Evolutionary conservation across 805 yeast genomes (phyloP).

Genomic region (Starmerella kuoi): DNA sequence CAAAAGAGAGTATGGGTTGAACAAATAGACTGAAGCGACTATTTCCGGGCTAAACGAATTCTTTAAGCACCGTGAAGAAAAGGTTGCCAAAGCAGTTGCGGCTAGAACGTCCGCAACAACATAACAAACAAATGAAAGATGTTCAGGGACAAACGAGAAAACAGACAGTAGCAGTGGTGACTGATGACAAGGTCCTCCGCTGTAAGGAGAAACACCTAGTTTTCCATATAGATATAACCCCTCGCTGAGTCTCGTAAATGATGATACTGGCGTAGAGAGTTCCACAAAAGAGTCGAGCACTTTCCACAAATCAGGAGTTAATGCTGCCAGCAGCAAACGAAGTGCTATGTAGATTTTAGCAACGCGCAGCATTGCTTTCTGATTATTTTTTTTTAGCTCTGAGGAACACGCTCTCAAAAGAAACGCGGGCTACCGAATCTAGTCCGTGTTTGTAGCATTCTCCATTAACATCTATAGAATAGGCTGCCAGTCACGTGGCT

Average conservation of each 20-base stretch:
- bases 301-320: slow-evolving; percentile 23
- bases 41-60: slow-evolving; percentile 31
- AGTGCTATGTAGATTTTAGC: slow-evolving; percentile 19
- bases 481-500: too few species aligned
- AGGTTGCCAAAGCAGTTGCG: slow-evolving; percentile 40
- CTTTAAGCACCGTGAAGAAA: slow-evolving; percentile 29
- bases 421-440: too few species aligned
- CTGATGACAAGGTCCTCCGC: slow-evolving; percentile 79
- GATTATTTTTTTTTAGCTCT: too few species aligned
- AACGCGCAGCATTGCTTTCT: not conserved
- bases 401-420: too few species aligned
- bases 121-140: slow-evolving; percentile 34
- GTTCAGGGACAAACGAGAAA: slow-evolving; percentile 32
- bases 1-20: slow-evolving; percentile 70
- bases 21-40: slow-evolving; percentile 51
- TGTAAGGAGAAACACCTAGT: slow-evolving; percentile 52
- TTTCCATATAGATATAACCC: slow-evolving; percentile 51
- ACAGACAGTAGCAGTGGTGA: slow-evolving; percentile 58
- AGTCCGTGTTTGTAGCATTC: too few species aligned
- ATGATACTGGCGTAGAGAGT: slow-evolving; percentile 61
- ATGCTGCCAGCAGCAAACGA: slow-evolving; percentile 20
- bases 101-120: slow-evolving; percentile 48
- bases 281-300: slow-evolving; percentile 43
- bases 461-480: too few species aligned
- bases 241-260: slow-evolving; percentile 50